Evolutionary conservation across 1,284 basidiomycete species (phyloP), one percentile per base, ranked within the genome.

Genomic region (Pulchroboletus neoregius): DNA sequence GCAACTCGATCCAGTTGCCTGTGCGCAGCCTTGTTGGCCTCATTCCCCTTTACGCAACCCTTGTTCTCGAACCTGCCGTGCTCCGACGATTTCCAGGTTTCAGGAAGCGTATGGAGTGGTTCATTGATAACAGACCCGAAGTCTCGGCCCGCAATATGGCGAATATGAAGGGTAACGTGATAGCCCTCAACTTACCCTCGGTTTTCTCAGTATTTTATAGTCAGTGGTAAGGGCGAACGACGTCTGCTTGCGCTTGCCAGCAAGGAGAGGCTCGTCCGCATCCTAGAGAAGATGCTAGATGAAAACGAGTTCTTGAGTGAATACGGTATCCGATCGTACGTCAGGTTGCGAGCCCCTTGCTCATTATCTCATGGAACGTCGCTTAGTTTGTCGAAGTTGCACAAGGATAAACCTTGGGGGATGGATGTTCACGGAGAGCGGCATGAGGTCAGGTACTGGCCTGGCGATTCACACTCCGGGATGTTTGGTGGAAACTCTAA

Each of bases 401-500:
- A 99, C 70, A 84, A 94, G 67, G 86, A 94, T 13, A 77, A 91
- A 52, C 95, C 96, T 11, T 99, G 91, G 90, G 87, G 86, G 12
- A 95, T 97, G 79, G 74, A 93, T 55, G 94, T 97, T 38, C 82
- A 95, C 51, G 94, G 93, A 15, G 81, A 97, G 57, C 79, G 87
- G 40, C 92, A 96, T 64, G 88, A 92, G 60, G 92, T 98, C 33
- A 82, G 82, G 35, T 99, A 98, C 71, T 99, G 95, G 96, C 94
- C 95, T 0, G 96, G 94, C 13, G 95, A 99, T 66, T 96, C 93
- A 2, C 82, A 82, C 62, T 94, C 91, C 27, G 94, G 93, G 48
- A 99, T 99, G 95, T 98, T 98, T 67, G 95, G 96, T 46, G 94
- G 94, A 26, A 98, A 98, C 68, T 94, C 91, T 16, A 97, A 99